A percentile compares a stretch with the other conserved stretches of the same genome.
Evolutionary conservation across 192 early-diverging fungal genomes (phyloP).

Genomic region (Coemansia erecta): DNA sequence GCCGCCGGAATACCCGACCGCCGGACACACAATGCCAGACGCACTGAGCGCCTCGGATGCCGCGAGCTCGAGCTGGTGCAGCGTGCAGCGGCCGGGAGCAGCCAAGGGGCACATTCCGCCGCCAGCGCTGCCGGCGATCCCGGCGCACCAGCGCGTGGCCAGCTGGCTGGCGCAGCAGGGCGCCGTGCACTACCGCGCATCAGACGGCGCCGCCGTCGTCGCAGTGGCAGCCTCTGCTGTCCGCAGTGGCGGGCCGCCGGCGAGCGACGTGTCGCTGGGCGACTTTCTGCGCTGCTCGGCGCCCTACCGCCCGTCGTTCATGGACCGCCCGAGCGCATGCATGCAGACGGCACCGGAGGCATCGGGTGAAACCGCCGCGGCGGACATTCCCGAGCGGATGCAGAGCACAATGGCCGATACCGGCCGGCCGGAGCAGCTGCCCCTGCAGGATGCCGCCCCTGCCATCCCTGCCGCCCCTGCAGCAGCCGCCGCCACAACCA

Average conservation of each 20-base stretch:
- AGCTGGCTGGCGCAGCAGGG: slow-evolving; percentile 12
- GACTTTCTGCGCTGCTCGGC: slow-evolving; percentile 32
- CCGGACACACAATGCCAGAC: slow-evolving; percentile 1
- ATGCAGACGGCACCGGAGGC: not conserved
- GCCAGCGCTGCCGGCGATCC: not conserved
- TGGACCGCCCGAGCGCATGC: slow-evolving; percentile 9
- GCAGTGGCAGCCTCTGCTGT: not conserved
- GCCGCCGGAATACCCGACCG: not conserved
- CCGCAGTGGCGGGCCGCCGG: not conserved
- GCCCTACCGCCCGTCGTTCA: slow-evolving; percentile 35
- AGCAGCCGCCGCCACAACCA: not conserved
- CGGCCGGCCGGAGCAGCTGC: slow-evolving; percentile 2
- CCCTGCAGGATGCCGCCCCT: not conserved
- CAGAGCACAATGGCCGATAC: not conserved
- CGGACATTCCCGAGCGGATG: not conserved
- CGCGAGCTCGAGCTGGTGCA: slow-evolving; percentile 29
- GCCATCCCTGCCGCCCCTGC: no score
- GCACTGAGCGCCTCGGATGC: not conserved
- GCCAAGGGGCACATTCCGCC: no score
- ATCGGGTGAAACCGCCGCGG: not conserved
- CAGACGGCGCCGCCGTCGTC: not conserved
- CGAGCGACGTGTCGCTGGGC: slow-evolving; percentile 29
- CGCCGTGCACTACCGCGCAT: not conserved
- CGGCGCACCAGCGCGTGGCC: slow-evolving; percentile 15
- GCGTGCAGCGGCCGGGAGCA: slow-evolving; percentile 11